Conservation (phyloP, 2,329 filamentous ascomycete species). For the Aspergillus ibericus region DNA sequence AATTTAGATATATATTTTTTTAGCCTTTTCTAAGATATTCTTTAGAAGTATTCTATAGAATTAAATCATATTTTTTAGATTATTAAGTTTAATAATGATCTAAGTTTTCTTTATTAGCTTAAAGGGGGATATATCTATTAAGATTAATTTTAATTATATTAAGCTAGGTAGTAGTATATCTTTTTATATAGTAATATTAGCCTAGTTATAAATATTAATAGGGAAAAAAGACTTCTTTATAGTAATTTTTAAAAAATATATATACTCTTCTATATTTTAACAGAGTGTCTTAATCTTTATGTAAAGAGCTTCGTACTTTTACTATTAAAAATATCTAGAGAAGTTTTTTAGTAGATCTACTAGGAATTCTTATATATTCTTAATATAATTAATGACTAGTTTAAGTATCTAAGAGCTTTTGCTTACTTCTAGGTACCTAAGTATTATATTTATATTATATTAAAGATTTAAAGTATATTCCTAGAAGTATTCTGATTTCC, state of each 20-base stretch:
- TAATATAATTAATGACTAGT: background rate
- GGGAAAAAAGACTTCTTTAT: background rate
- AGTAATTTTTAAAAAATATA: background rate
- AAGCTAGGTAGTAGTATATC: too few relatives aligned
- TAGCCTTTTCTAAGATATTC: too few relatives aligned
- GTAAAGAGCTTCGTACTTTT: background rate
- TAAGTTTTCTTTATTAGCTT: too few relatives aligned
- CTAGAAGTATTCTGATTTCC: background rate
- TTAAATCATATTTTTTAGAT: too few relatives aligned
- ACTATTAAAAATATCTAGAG: background rate
- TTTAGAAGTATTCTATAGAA: too few relatives aligned
- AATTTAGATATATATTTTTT: too few relatives aligned
- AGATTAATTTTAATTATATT: too few relatives aligned
- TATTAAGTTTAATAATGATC: too few relatives aligned
- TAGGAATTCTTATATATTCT: background rate
- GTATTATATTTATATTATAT: background rate
- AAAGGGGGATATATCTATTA: too few relatives aligned
- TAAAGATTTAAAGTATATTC: background rate
- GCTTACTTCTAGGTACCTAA: background rate
- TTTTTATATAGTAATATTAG: too few relatives aligned
- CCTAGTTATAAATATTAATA: background rate
- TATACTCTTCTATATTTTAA: background rate
- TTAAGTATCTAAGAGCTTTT: background rate
- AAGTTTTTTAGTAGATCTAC: background rate
- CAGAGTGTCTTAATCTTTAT: background rate